These are phyloP conservation scores for Apiospora phragmitis DNA, from an alignment of 2,329 filamentous ascomycete species.

Conservation along the genomic window DNA sequence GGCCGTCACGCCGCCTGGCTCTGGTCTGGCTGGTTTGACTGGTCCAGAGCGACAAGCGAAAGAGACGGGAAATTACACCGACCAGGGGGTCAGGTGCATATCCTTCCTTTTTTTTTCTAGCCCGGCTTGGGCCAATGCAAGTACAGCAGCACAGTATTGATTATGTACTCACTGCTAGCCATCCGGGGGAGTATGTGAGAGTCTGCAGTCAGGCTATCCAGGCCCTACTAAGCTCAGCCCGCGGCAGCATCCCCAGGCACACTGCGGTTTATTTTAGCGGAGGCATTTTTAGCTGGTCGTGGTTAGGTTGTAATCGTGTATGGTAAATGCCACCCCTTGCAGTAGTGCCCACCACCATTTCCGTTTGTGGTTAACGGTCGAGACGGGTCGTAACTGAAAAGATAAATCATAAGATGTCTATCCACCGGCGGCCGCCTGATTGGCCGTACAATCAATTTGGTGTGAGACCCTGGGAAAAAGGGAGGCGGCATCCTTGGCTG, in stretches of 20 bases:
- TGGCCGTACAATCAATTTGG: not conserved
- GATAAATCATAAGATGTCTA: not conserved
- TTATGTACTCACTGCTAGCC: not conserved
- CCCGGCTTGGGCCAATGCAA: not conserved
- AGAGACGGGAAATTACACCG: conserved; percentile 6
- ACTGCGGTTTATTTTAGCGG: not conserved
- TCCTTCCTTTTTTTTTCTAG: not conserved
- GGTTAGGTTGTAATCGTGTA: not conserved
- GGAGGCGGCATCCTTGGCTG: not conserved
- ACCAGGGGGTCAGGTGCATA: not conserved
- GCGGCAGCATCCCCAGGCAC: not conserved
- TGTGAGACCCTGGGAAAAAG: conserved; percentile 4
- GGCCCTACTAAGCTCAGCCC: not conserved
- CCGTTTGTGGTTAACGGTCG: not conserved
- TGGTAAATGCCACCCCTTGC: not conserved
- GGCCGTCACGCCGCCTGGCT: conserved; percentile 4
- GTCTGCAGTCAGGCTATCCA: not conserved
- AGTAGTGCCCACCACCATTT: not conserved
- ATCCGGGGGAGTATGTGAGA: not conserved
- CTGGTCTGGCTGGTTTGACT: not conserved
- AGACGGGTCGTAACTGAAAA: not conserved
- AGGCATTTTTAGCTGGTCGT: not conserved
- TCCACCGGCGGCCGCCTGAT: not conserved
- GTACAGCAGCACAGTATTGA: not conserved
- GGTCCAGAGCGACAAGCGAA: conserved; percentile 4